Base-by-base conservation (phyloP, 208 protist genomes). In the Leishmania turanica region DNA sequence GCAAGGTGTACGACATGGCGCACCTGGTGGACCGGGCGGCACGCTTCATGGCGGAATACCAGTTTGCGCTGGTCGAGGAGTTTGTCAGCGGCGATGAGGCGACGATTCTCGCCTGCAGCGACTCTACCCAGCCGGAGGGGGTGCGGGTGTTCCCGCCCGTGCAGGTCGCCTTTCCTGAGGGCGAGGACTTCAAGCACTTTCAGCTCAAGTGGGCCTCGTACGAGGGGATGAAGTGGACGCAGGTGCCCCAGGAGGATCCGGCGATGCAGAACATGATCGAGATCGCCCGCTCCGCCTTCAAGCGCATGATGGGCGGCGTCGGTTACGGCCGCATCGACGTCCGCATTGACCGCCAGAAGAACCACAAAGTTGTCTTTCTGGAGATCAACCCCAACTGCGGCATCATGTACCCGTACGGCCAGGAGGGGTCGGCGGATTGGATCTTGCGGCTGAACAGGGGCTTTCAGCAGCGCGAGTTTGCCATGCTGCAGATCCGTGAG, bases 321-420 rank as follows among this genome's bases (percentile, higher is more conserved):
- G 93, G 93, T 56, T 98, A 97, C 85, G 95, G 95, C 71, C 91
- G 93, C 58, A 88, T 95, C 58, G 95, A 98, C 83, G 87, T 98
- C 45, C 93, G 95, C 64, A 96, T 98, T 65, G 82, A 96, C 77
- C 90, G 93, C 51, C 53, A 74, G 19, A 65, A 80, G 27, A 82
- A 82, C 47, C 80, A 91, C 49, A 81, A 81, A 4, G 95, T 96
- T 58, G 83, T 94, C 7, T 98, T 98, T 83, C 89, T 98, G 15
- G 93, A 98, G 74, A 97, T 98, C 79, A 98, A 98, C 81, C 93
- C 95, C 15, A 98, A 98, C 85, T 98, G 95, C 78, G 95, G 95
- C 60, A 93, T 98, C 70, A 96, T 97, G 91, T 98, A 98, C 85
- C 93, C 95, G 15, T 89, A 84, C 69, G 93, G 91, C 6, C 89